Conservation (phyloP, 169 alveolate species). For the Eimeria necatrix region DNA sequence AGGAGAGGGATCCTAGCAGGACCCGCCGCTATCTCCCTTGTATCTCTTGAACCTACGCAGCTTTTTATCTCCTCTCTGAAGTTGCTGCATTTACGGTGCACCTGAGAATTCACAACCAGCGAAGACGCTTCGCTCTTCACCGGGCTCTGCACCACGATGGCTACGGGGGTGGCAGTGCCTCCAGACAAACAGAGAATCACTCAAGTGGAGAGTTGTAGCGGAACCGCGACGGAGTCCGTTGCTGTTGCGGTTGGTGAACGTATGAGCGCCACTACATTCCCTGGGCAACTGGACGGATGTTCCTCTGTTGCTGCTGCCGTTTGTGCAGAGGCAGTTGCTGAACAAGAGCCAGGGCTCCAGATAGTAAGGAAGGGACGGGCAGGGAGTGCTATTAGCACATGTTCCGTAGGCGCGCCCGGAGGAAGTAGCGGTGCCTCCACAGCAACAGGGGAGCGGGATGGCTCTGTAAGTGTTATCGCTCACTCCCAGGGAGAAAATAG, state of each 20-base stretch:
- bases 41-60: not conserved
- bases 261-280: not conserved
- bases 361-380: not conserved
- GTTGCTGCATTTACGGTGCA: not conserved
- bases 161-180: not conserved
- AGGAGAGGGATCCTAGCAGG: conserved; percentile 40
- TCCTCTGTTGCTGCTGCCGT: not conserved
- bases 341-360: not conserved
- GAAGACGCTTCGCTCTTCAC: not conserved
- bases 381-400: not conserved
- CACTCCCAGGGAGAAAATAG: not conserved
- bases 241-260: not conserved
- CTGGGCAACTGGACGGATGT: not conserved
- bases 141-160: not conserved
- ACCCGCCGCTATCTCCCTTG: not conserved
- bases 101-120: not conserved
- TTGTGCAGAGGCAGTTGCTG: not conserved
- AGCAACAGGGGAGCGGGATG: not conserved
- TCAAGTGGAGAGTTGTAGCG: not conserved
- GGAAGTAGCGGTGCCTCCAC: not conserved
- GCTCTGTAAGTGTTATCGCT: not conserved
- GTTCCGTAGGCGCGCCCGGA: not conserved
- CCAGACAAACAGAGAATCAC: not conserved
- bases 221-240: not conserved
- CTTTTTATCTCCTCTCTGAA: not conserved